phyloP scores from a whole-genome alignment of 1,284 basidiomycete species.

The Apiotrichum sp. region DNA sequence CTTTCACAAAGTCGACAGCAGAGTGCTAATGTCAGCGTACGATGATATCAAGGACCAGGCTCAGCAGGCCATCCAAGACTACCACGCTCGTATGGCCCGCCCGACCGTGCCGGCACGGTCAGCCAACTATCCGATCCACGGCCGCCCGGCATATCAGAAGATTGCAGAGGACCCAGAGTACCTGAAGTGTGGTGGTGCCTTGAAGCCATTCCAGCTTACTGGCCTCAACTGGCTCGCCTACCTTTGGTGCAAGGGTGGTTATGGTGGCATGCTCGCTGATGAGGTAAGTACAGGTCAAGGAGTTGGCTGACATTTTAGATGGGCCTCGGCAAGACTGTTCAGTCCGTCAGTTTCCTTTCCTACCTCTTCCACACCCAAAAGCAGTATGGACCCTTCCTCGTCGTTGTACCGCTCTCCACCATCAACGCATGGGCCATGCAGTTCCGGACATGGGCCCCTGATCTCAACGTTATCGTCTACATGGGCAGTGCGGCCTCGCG shows the following conservation, averaged over 20 bases:
- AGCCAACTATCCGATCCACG: constrained; percentile 59
- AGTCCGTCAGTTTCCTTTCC: constrained; percentile 91
- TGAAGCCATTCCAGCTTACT: constrained; percentile 98
- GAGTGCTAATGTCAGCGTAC: constrained; percentile 30
- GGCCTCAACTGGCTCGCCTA: constrained; percentile 98
- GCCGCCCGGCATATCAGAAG: constrained; percentile 76
- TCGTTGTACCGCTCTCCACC: constrained; percentile 96
- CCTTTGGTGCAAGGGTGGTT: constrained; percentile 88
- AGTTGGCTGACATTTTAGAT: constrained; percentile 52
- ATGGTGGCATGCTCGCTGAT: constrained; percentile 88
- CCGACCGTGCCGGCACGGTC: constrained; percentile 85
- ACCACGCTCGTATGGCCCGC: constrained; percentile 69
- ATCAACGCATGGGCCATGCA: constrained; percentile 98
- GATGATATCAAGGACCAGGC: constrained; percentile 64
- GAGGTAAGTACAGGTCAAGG: constrained; percentile 52
- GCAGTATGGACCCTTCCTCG: constrained; percentile 95
- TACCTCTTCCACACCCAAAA: constrained; percentile 90
- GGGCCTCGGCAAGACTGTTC: constrained; percentile 97
- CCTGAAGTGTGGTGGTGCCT: constrained; percentile 70
- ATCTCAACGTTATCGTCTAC: constrained; percentile 94
- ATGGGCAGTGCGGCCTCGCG: constrained; percentile 84
- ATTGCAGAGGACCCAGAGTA: constrained; percentile 89
- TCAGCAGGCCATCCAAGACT: constrained; percentile 68
- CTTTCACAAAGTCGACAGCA: background rate
- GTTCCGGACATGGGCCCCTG: constrained; percentile 92